Percentiles rank a stretch among this genome's conserved stretches.
phyloP scores from a whole-genome alignment of 495 filamentous ascomycete species.

The Aspergillus ellipticus region DNA sequence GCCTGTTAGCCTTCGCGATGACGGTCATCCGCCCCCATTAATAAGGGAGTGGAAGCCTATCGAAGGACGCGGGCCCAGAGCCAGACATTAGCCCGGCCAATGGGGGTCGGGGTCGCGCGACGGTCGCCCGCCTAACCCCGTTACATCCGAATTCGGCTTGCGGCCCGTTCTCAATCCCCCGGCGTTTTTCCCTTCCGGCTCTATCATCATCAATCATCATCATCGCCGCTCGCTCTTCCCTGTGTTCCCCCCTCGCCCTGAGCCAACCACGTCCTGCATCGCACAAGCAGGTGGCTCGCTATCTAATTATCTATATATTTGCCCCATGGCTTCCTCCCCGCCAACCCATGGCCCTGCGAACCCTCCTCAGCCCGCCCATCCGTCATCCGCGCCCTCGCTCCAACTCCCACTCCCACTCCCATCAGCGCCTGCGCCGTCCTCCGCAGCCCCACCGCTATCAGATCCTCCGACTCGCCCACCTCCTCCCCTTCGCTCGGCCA shows the following conservation, averaged over 20 bases:
- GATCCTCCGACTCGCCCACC: conserved; percentile 3
- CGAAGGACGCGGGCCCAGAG: neutral
- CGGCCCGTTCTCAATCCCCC: conserved; percentile 6
- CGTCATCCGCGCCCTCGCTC: conserved; percentile 7
- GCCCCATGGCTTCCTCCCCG: conserved; percentile 21
- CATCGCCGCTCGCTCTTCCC: conserved; percentile 1
- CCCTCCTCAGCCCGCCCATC: no score
- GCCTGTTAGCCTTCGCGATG: neutral
- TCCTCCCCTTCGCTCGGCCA: conserved; percentile 13
- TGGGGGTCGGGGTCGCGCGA: neutral
- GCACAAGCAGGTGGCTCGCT: neutral
- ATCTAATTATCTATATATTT: neutral
- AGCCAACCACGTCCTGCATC: conserved; percentile 12
- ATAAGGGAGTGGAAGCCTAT: neutral
- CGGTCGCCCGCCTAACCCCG: conserved; percentile 21
- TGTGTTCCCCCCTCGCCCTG: conserved; percentile 12
- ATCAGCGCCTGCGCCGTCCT: conserved; percentile 11
- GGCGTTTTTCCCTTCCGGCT: conserved; percentile 4
- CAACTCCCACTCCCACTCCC: no score
- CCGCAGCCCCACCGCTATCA: conserved; percentile 19
- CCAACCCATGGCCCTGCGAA: conserved; percentile 16
- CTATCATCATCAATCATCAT: conserved; percentile 2
- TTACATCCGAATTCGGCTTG: conserved; percentile 32
- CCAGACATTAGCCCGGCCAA: neutral
- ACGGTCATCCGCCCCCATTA: neutral